Percentiles rank a stretch among this genome's conserved stretches.
Evolutionary conservation across 306 rosid genomes (phyloP).

Genomic region (Mimosa bimucronata): DNA sequence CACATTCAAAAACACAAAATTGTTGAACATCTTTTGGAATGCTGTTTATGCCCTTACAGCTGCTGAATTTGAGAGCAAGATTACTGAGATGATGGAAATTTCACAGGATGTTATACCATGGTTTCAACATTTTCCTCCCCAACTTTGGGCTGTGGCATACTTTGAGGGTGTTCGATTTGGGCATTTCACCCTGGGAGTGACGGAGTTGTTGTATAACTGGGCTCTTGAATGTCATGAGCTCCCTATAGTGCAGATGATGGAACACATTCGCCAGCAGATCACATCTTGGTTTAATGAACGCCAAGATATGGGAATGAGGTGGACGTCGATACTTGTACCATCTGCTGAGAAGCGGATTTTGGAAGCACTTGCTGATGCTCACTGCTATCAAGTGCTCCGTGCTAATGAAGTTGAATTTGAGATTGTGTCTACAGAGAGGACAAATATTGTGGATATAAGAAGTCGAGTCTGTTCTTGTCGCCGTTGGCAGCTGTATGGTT

Average conservation of each 20-base stretch:
- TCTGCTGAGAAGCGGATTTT: conserved; percentile 84
- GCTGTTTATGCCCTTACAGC: conserved; percentile 98
- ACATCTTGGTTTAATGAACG: conserved; percentile 77
- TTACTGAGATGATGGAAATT: conserved; percentile 84
- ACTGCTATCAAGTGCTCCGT: conserved; percentile 71
- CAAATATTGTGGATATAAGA: conserved; percentile 92
- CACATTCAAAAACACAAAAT: conserved; percentile 91
- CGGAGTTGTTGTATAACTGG: conserved; percentile 95
- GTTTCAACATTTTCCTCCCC: conserved; percentile 93
- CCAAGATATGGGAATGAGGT: conserved; percentile 76
- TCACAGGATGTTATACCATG: conserved; percentile 83
- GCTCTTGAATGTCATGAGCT: conserved; percentile 98
- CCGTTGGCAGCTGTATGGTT: conserved; percentile 95
- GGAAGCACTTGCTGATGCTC: conserved; percentile 95
- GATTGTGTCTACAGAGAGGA: conserved; percentile 87
- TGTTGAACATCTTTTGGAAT: conserved; percentile 96
- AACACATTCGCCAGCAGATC: conserved; percentile 80
- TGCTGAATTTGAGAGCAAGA: conserved; percentile 88
- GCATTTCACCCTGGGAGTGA: conserved; percentile 85
- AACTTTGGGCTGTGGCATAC: conserved; percentile 95
- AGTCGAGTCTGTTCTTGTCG: conserved; percentile 92
- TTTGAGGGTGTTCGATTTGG: conserved; percentile 95
- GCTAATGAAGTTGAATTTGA: conserved; percentile 9
- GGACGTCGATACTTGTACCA: conserved; percentile 90
- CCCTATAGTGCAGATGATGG: conserved; percentile 97